Base-by-base conservation (phyloP, 441 rosid species). In the Gossypium laxum region DNA sequence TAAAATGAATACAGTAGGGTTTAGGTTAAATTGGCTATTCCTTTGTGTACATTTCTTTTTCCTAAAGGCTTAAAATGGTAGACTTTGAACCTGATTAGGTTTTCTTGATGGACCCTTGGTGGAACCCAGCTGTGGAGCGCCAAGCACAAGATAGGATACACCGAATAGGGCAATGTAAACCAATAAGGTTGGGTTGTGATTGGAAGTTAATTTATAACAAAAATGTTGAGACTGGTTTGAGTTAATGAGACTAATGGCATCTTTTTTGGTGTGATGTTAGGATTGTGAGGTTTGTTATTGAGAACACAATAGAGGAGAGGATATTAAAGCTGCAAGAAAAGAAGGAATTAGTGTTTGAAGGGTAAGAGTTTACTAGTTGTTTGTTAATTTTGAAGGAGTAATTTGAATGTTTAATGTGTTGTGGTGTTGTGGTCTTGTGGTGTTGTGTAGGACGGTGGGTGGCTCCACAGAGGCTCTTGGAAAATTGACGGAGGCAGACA, bases 31-130 rank as follows among this genome's bases (percentile, higher is more conserved):
- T 14, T 51, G 55, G 32, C 6, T 45, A 65, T 43, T 47, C 41
- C 32, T 28, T 43, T 43, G 54, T 45, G 8, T 41, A 41, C 0
- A 15, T 2, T 28, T 28, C 32, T 28, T 28, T 11, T 11, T 63
- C 3, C 1, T 11, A 19, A 38, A 1, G 43, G 43, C 30, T 12
- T 45, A 65, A 24, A 65, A 24, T 64, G 58, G 66, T 28, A 14
- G 26, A 54, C 28, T 48, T 57, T 21, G 51, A 19, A 32, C 60
- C 26, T 69, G 15, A 79, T 1, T 60, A 93, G 98, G 97, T 94
- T 52, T 94, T 94, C 82, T 79, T 94, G 86, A 94, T 94, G 98
- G 98, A 94, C 69, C 98, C 98, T 3, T 94, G 98, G 97, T 94
- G 97, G 98, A 94, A 91, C 75, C 98, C 97, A 43, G 98, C 98